Evolutionary conservation across 2,329 filamentous ascomycete species (phyloP), one percentile per base, ranked within the genome.

Genomic region (Pyricularia pennisetigena): DNA sequence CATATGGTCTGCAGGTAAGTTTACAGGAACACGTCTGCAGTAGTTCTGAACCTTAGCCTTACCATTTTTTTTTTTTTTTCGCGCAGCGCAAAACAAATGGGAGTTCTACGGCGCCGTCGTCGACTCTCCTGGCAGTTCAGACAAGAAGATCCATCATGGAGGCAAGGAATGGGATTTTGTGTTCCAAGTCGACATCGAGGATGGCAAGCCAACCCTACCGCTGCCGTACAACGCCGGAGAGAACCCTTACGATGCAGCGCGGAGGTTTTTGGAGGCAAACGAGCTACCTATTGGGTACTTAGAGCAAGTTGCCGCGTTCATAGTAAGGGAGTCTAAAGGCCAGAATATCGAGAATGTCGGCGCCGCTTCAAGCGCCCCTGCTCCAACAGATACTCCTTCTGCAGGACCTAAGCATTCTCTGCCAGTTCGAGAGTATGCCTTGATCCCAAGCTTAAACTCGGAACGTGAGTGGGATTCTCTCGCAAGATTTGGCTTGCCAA

Each of bases 151-250:
- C 8, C 84, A 89, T 69, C 90, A 94, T 75, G 83, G 91, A 1
- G 94, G 94, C 35, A 87, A 97, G 75, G 91, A 94, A 70, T 99
- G 97, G 76, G 95, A 99, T 76, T 97, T 90, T 74, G 94, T 99
- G 9, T 98, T 98, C 72, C 94, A 97, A 75, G 94, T 97, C 29
- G 94, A 97, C 73, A 96, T 97, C 70, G 92, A 97, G 76, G 94
- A 97, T 74, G 94, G 93, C 67, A 94, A 96, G 75, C 94, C 94
- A 14, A 88, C 94, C 0, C 82, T 98, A 64, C 97, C 97, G 78
- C 83, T 98, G n/a, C 93, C 94, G 0, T 98, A 91, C 79, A 97
- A 98, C 76, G 84, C 94, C 14, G 93, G 91, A 0, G 90, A 97
- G 75, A 97, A 97, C 72, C 92, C 93, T 0, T 98, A 96, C 77